Conservation (phyloP, 495 filamentous ascomycete genomes). For the Schizothecium vesticola region DNA sequence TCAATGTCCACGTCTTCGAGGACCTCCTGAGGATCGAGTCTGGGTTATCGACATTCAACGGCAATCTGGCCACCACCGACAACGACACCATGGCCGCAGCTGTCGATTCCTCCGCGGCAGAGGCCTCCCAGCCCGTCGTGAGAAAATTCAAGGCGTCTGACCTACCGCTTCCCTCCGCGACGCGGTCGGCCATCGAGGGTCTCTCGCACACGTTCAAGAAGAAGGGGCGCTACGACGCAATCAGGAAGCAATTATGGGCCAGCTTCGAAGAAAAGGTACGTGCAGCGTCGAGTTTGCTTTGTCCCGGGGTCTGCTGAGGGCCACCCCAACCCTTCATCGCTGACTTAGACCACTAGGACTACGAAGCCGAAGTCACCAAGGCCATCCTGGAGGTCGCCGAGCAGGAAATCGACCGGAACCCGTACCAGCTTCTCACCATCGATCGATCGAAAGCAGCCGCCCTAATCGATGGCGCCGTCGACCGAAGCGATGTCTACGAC, state of each 20-base stretch:
- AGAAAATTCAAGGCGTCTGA: conserved; percentile 82
- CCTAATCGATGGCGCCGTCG: conserved; percentile 80
- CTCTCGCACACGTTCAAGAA: conserved; percentile 82
- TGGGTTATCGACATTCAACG: neutral
- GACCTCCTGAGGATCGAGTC: neutral
- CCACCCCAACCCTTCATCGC: neutral
- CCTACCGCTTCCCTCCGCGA: conserved; percentile 65
- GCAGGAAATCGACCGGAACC: conserved; percentile 75
- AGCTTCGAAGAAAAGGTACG: conserved; percentile 73
- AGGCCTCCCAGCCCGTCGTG: conserved; percentile 18
- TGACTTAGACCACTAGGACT: conserved; percentile 44
- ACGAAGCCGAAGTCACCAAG: conserved; percentile 60
- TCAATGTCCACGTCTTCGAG: neutral
- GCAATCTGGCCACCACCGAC: neutral
- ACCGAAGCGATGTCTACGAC: conserved; percentile 76
- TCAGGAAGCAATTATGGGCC: conserved; percentile 75
- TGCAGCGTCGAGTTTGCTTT: conserved; percentile 1
- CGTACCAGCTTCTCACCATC: conserved; percentile 62
- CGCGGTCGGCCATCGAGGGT: conserved; percentile 68
- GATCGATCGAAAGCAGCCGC: conserved; percentile 76
- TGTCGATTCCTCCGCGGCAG: conserved; percentile 1
- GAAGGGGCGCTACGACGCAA: conserved; percentile 80
- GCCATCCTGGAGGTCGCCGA: conserved; percentile 67
- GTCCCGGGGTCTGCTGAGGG: no score
- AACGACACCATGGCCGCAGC: conserved; percentile 15